Evolutionary conservation across 768 basidiomycete species (phyloP).

Genomic region (Serendipita indica): DNA sequence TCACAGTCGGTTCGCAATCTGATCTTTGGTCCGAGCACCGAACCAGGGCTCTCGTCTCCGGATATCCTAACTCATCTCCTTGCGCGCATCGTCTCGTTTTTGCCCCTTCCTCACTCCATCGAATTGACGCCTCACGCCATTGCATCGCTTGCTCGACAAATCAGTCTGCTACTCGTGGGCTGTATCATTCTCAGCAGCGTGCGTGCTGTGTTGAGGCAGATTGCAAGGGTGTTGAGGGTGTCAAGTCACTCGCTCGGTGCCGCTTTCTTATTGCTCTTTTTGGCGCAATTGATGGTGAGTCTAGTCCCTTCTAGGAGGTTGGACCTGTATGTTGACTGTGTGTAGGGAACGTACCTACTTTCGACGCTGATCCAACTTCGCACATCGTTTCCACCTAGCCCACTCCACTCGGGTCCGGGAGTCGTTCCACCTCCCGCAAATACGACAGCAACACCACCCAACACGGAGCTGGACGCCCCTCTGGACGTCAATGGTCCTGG

Average conservation of each 20-base stretch:
- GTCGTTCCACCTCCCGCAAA: background rate
- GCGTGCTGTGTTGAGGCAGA: conserved; percentile 51
- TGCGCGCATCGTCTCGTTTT: conserved; percentile 20
- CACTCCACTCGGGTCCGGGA: conserved; percentile 14
- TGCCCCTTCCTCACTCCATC: conserved; percentile 28
- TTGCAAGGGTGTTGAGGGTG: conserved; percentile 47
- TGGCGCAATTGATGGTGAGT: conserved; percentile 72
- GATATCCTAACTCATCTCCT: conserved; percentile 29
- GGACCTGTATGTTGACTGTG: background rate
- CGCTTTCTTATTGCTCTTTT: conserved; percentile 57
- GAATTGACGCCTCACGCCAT: conserved; percentile 23
- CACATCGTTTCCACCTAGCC: conserved; percentile 60
- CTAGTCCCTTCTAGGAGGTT: too few relatives aligned
- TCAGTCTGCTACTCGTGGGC: conserved; percentile 58
- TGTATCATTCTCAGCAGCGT: conserved; percentile 62
- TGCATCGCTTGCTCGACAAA: conserved; percentile 34
- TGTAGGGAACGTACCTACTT: conserved; percentile 66
- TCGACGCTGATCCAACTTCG: conserved; percentile 73
- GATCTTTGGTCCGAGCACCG: conserved; percentile 22
- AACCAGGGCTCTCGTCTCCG: conserved; percentile 30
- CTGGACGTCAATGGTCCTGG: too few relatives aligned
- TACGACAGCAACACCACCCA: background rate
- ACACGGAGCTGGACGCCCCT: conserved; percentile 15
- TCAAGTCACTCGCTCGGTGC: conserved; percentile 57
- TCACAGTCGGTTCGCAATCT: conserved; percentile 25